These are phyloP conservation scores for Nannizziopsis barbatae DNA, from an alignment of 2,329 filamentous ascomycete genomes.

Conservation along the genomic window DNA sequence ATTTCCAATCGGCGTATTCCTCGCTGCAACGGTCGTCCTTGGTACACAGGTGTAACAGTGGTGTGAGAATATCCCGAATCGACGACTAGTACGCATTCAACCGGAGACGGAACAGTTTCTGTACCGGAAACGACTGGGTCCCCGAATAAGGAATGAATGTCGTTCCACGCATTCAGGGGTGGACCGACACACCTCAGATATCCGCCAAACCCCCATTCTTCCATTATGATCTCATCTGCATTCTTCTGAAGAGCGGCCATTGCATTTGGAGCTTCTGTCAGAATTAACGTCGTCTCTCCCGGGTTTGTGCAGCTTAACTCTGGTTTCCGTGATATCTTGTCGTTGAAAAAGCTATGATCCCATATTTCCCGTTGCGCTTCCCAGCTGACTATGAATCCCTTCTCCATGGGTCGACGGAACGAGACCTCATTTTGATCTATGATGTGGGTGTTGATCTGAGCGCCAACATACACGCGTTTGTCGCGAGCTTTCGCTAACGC, in stretches of 20 bases:
- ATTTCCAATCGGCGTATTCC: conserved; percentile 78
- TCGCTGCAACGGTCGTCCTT: conserved; percentile 66
- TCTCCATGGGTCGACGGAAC: conserved; percentile 83
- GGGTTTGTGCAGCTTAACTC: conserved; percentile 46
- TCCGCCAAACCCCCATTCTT: conserved; percentile 85
- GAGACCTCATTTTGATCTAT: conserved; percentile 80
- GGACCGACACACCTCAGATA: conserved; percentile 67
- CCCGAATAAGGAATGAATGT: conserved; percentile 58
- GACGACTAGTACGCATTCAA: conserved; percentile 75
- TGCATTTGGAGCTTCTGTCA: conserved; percentile 77
- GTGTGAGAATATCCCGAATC: conserved; percentile 92
- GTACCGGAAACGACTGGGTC: conserved; percentile 41
- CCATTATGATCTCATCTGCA: conserved; percentile 93
- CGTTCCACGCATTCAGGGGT: conserved; percentile 70
- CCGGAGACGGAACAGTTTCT: conserved; percentile 40
- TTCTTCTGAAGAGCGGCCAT: conserved; percentile 72
- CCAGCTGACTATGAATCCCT: conserved; percentile 93
- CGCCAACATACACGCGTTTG: conserved; percentile 65
- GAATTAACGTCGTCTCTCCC: conserved; percentile 65
- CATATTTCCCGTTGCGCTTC: conserved; percentile 91
- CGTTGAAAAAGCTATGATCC: conserved; percentile 75
- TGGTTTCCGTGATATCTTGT: conserved; percentile 48
- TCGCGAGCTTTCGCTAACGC: conserved; percentile 76
- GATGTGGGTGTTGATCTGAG: conserved; percentile 60
- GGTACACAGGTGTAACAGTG: conserved; percentile 74